Percentiles rank a stretch among this genome's conserved stretches.
Conservation (phyloP, 192 early-diverging fungal genomes). For the Backusella macrospora region DNA sequence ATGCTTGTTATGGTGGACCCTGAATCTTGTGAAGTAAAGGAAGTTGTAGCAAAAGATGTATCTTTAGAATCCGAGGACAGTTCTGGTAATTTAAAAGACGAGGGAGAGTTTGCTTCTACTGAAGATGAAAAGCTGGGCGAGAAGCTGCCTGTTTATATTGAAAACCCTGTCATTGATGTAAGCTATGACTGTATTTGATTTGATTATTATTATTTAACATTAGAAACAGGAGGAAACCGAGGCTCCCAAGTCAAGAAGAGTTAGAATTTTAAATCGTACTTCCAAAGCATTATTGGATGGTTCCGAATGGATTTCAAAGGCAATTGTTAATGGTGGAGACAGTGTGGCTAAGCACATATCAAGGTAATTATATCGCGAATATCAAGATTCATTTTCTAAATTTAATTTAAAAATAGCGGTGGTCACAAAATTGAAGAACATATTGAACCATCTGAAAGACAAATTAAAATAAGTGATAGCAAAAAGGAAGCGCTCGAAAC, state of each 20-base stretch:
- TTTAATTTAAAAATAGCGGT: constrained; percentile 17
- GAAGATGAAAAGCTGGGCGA: constrained; percentile 22
- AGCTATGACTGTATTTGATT: neutral
- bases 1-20: constrained; percentile 34
- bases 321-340: constrained; percentile 20
- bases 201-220: neutral
- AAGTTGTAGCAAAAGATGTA: constrained; percentile 36
- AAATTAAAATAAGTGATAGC: constrained; percentile 21
- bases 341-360: constrained; percentile 24
- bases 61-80: constrained; percentile 21
- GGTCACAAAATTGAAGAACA: constrained; percentile 5
- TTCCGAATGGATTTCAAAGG: constrained; percentile 29
- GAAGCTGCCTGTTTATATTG: constrained; percentile 28
- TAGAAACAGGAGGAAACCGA: neutral
- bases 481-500: constrained; percentile 13
- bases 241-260: constrained; percentile 19
- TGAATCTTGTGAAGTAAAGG: constrained; percentile 24
- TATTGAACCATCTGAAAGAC: constrained; percentile 15
- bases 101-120: constrained; percentile 9
- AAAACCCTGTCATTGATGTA: neutral
- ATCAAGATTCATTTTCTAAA: neutral
- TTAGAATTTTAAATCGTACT: constrained; percentile 24
- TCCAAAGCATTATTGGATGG: constrained; percentile 24
- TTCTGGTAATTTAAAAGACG: neutral
- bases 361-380: constrained; percentile 22